Conservation (phyloP, 805 yeast species). For the Pichia manshurica region DNA sequence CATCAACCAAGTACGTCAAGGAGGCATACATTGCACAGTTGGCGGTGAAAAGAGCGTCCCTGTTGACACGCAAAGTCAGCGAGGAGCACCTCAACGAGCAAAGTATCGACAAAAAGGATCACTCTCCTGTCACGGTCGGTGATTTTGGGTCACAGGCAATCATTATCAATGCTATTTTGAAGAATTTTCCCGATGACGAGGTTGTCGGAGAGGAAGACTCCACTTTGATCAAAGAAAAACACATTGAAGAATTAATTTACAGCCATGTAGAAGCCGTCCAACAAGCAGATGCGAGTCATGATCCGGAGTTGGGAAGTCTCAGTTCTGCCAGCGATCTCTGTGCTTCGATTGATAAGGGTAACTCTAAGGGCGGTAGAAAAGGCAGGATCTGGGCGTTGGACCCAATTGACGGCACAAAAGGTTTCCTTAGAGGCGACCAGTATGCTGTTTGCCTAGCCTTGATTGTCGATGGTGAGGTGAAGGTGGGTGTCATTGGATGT, state of each 20-base stretch:
- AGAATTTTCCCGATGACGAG: constrained; percentile 76
- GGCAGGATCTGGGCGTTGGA: constrained; percentile 97
- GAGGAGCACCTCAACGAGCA: constrained; percentile 43
- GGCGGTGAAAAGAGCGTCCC: constrained; percentile 85
- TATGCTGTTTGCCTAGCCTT: constrained; percentile 93
- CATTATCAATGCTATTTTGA: constrained; percentile 73
- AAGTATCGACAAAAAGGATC: constrained; percentile 73
- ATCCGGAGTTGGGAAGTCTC: constrained; percentile 37
- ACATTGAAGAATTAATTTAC: constrained; percentile 51
- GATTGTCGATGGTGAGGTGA: constrained; percentile 77
- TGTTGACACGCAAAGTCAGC: constrained; percentile 61
- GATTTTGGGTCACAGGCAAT: constrained; percentile 96
- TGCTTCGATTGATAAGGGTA: constrained; percentile 71
- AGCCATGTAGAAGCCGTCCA: constrained; percentile 53
- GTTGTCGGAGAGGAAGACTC: constrained; percentile 96
- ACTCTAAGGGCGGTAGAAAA: constrained; percentile 65
- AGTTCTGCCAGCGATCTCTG: constrained; percentile 44
- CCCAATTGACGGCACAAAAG: constrained; percentile 98
- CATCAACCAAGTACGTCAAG: constrained; percentile 36
- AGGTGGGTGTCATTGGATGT: constrained; percentile 92
- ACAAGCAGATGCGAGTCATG: constrained; percentile 32
- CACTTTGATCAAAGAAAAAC: constrained; percentile 50
- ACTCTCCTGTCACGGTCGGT: constrained; percentile 93
- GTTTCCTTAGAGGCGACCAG: constrained; percentile 92
- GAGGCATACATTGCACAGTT: constrained; percentile 79